Base-by-base conservation (phyloP, 169 alveolate genomes). In the Theileria annulata region DNA sequence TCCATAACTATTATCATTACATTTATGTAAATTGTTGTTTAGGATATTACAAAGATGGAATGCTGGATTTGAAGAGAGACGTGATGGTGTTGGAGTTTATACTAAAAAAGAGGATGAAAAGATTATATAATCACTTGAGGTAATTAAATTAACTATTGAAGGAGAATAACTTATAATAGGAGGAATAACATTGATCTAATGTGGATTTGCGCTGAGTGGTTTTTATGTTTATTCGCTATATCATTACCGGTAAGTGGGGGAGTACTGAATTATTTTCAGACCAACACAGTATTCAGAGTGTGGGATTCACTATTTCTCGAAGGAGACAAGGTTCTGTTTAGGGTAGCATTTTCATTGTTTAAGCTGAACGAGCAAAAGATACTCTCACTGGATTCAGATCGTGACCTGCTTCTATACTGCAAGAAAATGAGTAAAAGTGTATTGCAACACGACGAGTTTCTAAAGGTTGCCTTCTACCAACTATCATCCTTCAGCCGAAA, bases 191-290 rank as follows among this genome's bases (percentile, higher is more conserved):
- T 91, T 17, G 95, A 91, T 68, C 63, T 93, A 28, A 88, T 89
- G 66, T 93, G 94, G 85, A 74, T 93, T 66, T 92, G 94, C 28
- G 93, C 95, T 30, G 95, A 93, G 73, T 93, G 95, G 95, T 88
- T 93, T 66, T 83, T 93, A 67, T 93, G 95, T 68, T 88, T 91
- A 74, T 93, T 86, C 63, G 79, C 88, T 25, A 91, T 88, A 15
- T 85, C 94, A 33, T 82, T 90, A 71, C 96, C 95, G 82, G 95
- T 91, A 62, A 13, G 81, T 19, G 28, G 10, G 13, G 17, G 35
- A 0, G n/a, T 23, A 12, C 33, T 35, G 66, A 48, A n/a, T 47
- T n/a, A 48, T 28, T 56, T 5, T 19, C n/a, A 56, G 66, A 56
- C 33, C 6, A 75, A 87, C n/a, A 92, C 96, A 9, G 88, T 91